Evolutionary conservation across 164 flowering plant species (phyloP), one percentile per base, ranked within the genome.

Genomic region (Vitis labrusca): DNA sequence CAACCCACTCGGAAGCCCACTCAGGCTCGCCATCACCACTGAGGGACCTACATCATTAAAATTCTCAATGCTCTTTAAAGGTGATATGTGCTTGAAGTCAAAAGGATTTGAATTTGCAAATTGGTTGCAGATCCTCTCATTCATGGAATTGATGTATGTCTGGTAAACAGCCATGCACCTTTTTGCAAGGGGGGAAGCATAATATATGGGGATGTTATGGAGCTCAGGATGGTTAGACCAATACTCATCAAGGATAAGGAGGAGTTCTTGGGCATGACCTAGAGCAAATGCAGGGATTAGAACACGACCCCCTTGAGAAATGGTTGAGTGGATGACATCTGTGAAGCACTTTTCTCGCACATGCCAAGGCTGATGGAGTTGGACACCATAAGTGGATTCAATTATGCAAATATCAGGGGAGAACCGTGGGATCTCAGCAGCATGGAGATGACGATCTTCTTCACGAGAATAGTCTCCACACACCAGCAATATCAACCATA

Each of bases 401-500:
- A 88, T 93, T 52, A 95, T 89, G 80, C 99, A 95, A 58, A 95
- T 76, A 69, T 95, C 98, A 50, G 98, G 99, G 14, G 94, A 91
- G 70, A 95, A 93, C 59, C 82, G 85, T 10, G 99, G 99, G 61
- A 74, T 85, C 85, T 93, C 98, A 47, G 99, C 99, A 69, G 98
- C 98, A 66, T 93, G 93, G 48, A 95, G 97, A 79, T 95, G 99
- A 16, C 99, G 81, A 60, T 93, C 99, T 78, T 95, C 99, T 76
- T 93, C 98, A 27, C 97, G 90, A 0, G 99, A 93, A 70, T 93
- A 95, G 77, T 95, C 99, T 69, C 99, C 99, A 27, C 17, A 95
- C 98, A 52, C 98, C 99, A 51, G 99, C 99, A 68, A 93, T 93
- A 75, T 95, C 99, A 63, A 95, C 99, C 99, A 95, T 93, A 79